Conservation (phyloP, 1,284 basidiomycete genomes). For the Melampsora medusae region DNA sequence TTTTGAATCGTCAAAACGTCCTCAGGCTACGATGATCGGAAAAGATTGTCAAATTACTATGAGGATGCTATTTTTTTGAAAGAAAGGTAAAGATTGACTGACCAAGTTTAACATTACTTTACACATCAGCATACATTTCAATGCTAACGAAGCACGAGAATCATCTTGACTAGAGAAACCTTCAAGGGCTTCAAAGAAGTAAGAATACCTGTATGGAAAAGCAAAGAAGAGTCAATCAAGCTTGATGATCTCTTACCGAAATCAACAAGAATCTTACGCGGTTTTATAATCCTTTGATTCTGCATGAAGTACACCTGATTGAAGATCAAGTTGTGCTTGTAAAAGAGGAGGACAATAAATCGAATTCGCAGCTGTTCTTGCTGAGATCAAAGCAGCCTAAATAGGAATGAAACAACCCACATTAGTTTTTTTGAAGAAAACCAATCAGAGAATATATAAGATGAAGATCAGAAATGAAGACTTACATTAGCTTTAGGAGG, state of each 20-base stretch:
- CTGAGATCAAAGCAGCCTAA: slow-evolving; percentile 85
- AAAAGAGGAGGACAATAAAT: slow-evolving; percentile 95
- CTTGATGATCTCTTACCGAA: background rate
- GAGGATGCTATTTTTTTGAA: background rate
- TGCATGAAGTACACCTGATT: slow-evolving; percentile 86
- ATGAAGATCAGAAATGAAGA: background rate
- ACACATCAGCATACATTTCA: slow-evolving; percentile 97
- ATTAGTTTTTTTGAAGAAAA: too few relatives aligned
- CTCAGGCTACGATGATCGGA: slow-evolving; percentile 67
- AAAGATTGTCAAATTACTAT: background rate
- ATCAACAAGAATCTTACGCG: slow-evolving; percentile 57
- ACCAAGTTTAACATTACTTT: slow-evolving; percentile 96
- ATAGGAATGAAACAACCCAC: background rate
- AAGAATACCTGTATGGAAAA: slow-evolving; percentile 66
- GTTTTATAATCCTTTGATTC: slow-evolving; percentile 98
- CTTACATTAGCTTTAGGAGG: slow-evolving; percentile 83
- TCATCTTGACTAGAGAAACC: slow-evolving; percentile 68
- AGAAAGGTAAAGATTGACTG: slow-evolving; percentile 51
- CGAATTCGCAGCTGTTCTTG: slow-evolving; percentile 89
- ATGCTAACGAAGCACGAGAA: slow-evolving; percentile 68
- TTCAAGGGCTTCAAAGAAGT: slow-evolving; percentile 97
- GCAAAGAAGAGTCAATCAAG: slow-evolving; percentile 1
- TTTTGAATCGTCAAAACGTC: slow-evolving; percentile 82
- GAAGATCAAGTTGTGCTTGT: slow-evolving; percentile 87
- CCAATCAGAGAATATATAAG: too few relatives aligned